Base-by-base conservation (phyloP, 2,329 filamentous ascomycete species). In the Penicillium capsulatum region DNA sequence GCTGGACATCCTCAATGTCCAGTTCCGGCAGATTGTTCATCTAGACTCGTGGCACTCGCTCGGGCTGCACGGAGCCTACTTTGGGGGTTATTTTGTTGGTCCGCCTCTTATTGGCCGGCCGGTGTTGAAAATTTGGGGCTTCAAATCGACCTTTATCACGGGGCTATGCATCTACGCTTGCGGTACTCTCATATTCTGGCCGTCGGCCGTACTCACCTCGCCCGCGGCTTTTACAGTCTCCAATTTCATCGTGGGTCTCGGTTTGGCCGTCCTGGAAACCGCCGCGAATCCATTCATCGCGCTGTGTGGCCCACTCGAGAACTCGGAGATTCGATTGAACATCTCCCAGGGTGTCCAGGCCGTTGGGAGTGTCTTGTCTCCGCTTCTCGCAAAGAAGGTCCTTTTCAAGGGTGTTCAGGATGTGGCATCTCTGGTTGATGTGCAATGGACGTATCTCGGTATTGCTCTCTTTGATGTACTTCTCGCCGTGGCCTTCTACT, bases 1-100 rank as follows among this genome's bases (percentile, higher is more conserved):
- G 2, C 71, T 95, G 4, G 88, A 92, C 55, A 84, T 83, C 0
- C 75, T 96, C 17, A 94, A 94, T 59, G 55, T 60, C 0, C 75
- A 77, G 38, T 81, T 82, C 50, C 74, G 79, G 51, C 49, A 57
- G 9, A 71, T 80, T 9, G 73, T 74, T 9, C 42, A 54, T 1
- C 28, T 66, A 4, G 55, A 59, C 19, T 26, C 51, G 3, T 66
- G 62, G 62, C 55, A 54, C 9, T 64, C 58, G 1, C 34, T 64
- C 36, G 76, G 73, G 9, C 70, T 81, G 7, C 78, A 81, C 47
- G 74, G 70, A 28, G 76, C 77, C 9, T 82, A 82, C 54, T 83
- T 72, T 45, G 70, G 67, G 3, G 79, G 77, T 2, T 83, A 82
- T 51, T 54, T 79, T 8, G 44, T 79, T 7, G 78, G 72, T 0